Evolutionary conservation across 441 rosid species (phyloP), one percentile per base, ranked within the genome.

Genomic region (Breynia disticha): DNA sequence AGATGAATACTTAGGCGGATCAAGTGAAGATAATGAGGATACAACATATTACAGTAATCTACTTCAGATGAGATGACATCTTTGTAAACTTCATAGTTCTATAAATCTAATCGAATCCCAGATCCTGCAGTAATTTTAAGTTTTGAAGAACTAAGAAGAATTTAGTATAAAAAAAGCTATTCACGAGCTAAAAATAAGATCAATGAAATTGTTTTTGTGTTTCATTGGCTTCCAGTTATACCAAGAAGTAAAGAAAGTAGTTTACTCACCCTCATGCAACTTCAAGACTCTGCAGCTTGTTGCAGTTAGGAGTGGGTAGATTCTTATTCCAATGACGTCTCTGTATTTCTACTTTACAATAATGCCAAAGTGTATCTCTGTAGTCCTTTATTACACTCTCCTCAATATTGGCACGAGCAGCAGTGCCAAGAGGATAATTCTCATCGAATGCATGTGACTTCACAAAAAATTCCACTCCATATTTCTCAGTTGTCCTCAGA

Each of bases 291-390:
- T 61, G 65, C 75, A 84, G 77, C 79, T 81, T 72, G 38, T 82
- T 90, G 32, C 98, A 91, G 67, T 81, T 83, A 13, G 97, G 97
- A 7, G 83, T 88, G 61, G 87, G 96, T 0, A 76, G 72, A 32
- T 77, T 63, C 51, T 68, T 84, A 18, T 81, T 95, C 98, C 98
- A 91, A 41, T 84, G 95, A 41, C 83, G 78, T 61, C 97, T 79
- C 74, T 86, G 98, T 68, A 78, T 60, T 78, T 91, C 98, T 11
- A 65, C 59, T 52, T 91, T 78, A 75, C 98, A 86, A 59, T 86
- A 74, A 62, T 85, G 94, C 19, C 83, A 57, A 49, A 91, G 64
- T 49, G 73, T 53, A 11, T 73, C 65, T 46, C 71, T 77, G 57
- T 88, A 86, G 63, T 91, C 98, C 70, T 68, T 84, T n/a, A 84